A percentile compares a stretch with the other conserved stretches of the same genome.
phyloP scores from a whole-genome alignment of 2,329 filamentous ascomycete species.

The Fusarium haematococcum region DNA sequence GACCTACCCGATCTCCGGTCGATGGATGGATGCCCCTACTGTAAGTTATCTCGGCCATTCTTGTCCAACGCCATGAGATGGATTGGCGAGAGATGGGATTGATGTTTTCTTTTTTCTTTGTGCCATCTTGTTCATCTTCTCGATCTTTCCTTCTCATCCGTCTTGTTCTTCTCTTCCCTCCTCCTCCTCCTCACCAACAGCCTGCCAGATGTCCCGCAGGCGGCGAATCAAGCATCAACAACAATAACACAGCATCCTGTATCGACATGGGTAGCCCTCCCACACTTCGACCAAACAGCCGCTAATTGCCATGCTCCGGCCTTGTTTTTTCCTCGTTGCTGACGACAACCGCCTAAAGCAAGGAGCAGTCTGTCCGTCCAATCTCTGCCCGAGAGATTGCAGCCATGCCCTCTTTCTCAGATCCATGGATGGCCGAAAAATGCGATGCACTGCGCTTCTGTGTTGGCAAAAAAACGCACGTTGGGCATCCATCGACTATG shows the following conservation, averaged over 20 bases:
- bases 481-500: background rate
- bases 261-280: constrained; percentile 36
- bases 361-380: constrained; percentile 15
- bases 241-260: constrained; percentile 22
- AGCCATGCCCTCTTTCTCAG: constrained; percentile 4
- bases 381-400: constrained; percentile 16
- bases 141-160: background rate
- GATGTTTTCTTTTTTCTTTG: constrained; percentile 7
- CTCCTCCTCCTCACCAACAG: background rate
- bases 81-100: background rate
- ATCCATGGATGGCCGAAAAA: background rate
- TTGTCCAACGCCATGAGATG: constrained; percentile 20
- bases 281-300: constrained; percentile 24
- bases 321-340: constrained; percentile 39
- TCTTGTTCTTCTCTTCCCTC: background rate
- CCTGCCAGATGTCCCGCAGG: background rate
- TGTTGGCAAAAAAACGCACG: background rate
- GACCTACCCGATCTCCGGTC: constrained; percentile 28
- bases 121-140: background rate
- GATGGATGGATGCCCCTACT: background rate
- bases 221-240: constrained; percentile 6
- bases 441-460: background rate
- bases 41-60: constrained; percentile 25
- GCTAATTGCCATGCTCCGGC: constrained; percentile 25
- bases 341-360: constrained; percentile 38